Evolutionary conservation across 1,284 basidiomycete genomes (phyloP), one percentile per base, ranked within the genome.

Genomic region (Cryptococcus sp.): DNA sequence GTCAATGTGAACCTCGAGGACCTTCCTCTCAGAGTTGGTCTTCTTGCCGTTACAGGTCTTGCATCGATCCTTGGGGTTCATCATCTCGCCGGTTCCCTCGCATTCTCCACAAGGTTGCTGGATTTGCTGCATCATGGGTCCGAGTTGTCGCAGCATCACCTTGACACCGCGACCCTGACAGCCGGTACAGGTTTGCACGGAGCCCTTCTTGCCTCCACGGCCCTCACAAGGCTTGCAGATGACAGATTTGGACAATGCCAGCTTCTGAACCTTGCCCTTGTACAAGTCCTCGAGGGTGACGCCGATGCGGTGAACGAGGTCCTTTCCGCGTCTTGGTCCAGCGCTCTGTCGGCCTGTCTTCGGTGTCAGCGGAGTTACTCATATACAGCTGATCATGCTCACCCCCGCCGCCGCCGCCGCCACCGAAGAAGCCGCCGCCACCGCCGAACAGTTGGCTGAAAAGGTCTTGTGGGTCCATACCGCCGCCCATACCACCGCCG

Each of bases 91-190:
- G 22, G 86, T 85, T 38, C 92, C 96, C 54, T 84, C 84, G 79
- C 96, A 99, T 38, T 97, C 94, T 73, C 89, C 87, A 82, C 96
- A 99, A 52, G 88, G 85, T 66, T 93, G 90, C 78, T 99, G 96
- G 72, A 99, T 91, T 81, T 99, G 96, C 81, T 99, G 96, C 70
- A 99, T 93, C 96, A 99, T 99, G 17, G 96, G 96, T 40, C 96
- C 96, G 85, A 80, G 72, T 79, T 98, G 95, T 62, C 96, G 90
- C 61, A 98, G 82, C 57, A 89, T 91, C 70, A 98, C 81, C 79
- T 89, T 91, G 81, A 96, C 82, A 77, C 96, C 96, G 70, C 93
- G 91, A 66, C 96, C 96, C 71, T 83, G 85, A 82, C 96, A 99
- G 20, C 83, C 77, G 50, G 79, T 71, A 79, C 96, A 99, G 49